These are phyloP conservation scores for Fagopyrum homotropicum DNA, from an alignment of 148 eudicot genomes.

Conservation along the genomic window DNA sequence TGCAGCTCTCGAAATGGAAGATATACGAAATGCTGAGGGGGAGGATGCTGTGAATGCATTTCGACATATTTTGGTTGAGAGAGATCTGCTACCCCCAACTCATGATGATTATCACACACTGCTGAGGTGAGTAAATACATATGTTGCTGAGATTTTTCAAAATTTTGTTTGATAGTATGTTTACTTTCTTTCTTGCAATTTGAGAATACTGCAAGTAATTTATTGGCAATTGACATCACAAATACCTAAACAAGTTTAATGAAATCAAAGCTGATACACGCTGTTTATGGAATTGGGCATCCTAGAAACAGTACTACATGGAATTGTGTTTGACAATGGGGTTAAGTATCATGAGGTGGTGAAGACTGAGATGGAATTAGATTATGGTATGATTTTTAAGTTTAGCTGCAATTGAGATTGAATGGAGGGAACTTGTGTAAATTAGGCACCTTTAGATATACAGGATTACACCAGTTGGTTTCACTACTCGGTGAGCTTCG, in stretches of 20 bases:
- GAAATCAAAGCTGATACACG: background rate
- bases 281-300: constrained; percentile 7
- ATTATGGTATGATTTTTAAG: too few relatives aligned
- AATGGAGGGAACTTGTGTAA: too few relatives aligned
- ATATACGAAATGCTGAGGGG: constrained; percentile 74
- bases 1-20: constrained; percentile 57
- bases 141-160: background rate
- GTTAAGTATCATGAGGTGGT: constrained; percentile 27
- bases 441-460: too few relatives aligned
- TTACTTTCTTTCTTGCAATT: background rate
- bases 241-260: background rate
- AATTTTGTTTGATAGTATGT: background rate
- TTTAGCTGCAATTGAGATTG: too few relatives aligned
- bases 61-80: constrained; percentile 55
- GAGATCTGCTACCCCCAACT: constrained; percentile 56
- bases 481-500: too few relatives aligned
- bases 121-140: constrained; percentile 51
- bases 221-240: background rate
- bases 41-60: constrained; percentile 63
- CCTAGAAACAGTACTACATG: background rate
- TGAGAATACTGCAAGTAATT: background rate
- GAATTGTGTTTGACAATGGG: constrained; percentile 28
- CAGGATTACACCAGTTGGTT: too few relatives aligned
- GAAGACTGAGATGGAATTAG: too few relatives aligned
- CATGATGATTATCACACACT: constrained; percentile 89